Percentiles rank a stretch among this genome's conserved stretches.
These are phyloP conservation scores for Sporothrix mexicana DNA, from an alignment of 2,329 filamentous ascomycete species.

Conservation along the genomic window DNA sequence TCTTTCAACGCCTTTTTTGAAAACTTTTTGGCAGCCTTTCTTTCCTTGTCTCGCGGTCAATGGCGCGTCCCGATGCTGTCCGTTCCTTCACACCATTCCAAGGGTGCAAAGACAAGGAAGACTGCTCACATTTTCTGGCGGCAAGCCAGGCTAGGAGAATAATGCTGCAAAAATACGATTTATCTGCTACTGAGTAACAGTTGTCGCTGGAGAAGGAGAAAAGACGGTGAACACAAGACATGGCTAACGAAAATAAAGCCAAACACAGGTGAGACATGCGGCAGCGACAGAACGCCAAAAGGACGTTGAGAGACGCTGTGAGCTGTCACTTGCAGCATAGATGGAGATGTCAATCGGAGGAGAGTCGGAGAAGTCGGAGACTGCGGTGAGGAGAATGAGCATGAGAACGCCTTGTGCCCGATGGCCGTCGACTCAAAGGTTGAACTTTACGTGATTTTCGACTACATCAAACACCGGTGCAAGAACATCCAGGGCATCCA, in stretches of 20 bases:
- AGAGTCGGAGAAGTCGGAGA: too few relatives aligned
- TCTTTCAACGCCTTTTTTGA: not conserved
- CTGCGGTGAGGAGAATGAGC: too few relatives aligned
- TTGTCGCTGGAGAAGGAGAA: too few relatives aligned
- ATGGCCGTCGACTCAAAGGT: too few relatives aligned
- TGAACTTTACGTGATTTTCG: too few relatives aligned
- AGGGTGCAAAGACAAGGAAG: too few relatives aligned
- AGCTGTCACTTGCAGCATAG: too few relatives aligned
- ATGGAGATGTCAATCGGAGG: too few relatives aligned
- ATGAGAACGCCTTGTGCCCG: not conserved
- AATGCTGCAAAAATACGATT: not conserved
- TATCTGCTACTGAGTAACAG: too few relatives aligned
- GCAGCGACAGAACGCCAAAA: not conserved
- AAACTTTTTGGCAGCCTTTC: not conserved
- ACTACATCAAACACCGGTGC: too few relatives aligned
- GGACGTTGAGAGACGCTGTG: not conserved
- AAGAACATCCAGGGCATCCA: too few relatives aligned
- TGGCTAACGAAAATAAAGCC: not conserved
- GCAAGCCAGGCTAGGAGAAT: slow-evolving; percentile 24
- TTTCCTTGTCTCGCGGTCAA: slow-evolving; percentile 6
- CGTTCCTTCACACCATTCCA: not conserved
- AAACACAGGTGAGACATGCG: slow-evolving; percentile 23
- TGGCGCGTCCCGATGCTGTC: slow-evolving; percentile 22
- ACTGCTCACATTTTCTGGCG: not conserved
- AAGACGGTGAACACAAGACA: slow-evolving; percentile 24